Conservation (phyloP, 2,329 filamentous ascomycete genomes). For the Pseudopithomyces chartarum region DNA sequence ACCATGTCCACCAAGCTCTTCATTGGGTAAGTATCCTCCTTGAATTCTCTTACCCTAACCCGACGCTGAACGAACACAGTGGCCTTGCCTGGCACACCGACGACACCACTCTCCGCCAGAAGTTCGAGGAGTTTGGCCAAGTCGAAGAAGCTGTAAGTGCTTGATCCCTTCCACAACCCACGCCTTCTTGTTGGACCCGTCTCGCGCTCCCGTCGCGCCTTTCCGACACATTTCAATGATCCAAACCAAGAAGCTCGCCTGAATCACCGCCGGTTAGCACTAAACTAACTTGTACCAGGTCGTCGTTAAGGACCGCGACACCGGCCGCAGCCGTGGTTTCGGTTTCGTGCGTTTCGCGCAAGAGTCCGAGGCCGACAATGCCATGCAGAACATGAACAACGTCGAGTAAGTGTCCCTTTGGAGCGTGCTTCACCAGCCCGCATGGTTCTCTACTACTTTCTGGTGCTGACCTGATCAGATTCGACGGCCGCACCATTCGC, state of each 20-base stretch:
- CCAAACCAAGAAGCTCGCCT: not conserved
- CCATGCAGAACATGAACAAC: conserved; percentile 83
- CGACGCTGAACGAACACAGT: conserved; percentile 54
- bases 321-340: conserved; percentile 94
- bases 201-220: not conserved
- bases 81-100: conserved; percentile 99
- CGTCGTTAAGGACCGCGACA: conserved; percentile 97
- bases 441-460: not conserved
- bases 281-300: conserved; percentile 62
- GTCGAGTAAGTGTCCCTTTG: conserved; percentile 71
- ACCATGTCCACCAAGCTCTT: conserved; percentile 87
- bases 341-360: conserved; percentile 90
- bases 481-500: conserved; percentile 91
- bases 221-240: too few relatives aligned
- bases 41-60: not conserved
- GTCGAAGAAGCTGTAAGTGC: conserved; percentile 93
- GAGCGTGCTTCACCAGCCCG: not conserved
- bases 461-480: conserved; percentile 59
- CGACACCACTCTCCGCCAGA: conserved; percentile 81
- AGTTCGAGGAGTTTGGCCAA: conserved; percentile 88
- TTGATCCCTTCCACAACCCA: not conserved
- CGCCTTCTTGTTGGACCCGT: conserved; percentile 3
- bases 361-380: conserved; percentile 75
- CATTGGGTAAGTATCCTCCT: conserved; percentile 71
- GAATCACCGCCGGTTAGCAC: not conserved